Evolutionary conservation across 257 asterid genomes (phyloP).

Genomic region (Nicotiana tabacum): DNA sequence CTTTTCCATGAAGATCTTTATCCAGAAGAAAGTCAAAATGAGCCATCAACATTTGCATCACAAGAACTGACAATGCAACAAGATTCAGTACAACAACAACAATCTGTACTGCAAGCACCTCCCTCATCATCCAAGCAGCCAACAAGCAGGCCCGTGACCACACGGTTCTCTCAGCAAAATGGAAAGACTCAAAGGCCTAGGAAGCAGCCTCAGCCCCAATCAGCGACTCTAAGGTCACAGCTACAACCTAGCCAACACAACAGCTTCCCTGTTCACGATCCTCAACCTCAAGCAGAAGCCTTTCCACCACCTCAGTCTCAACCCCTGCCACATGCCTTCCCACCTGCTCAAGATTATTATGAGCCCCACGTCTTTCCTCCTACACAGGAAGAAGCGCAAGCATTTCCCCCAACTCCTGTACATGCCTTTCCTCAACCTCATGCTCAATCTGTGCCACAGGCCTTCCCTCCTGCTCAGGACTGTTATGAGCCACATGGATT

Average conservation of each 20-base stretch:
- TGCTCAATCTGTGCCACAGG: constrained; percentile 2
- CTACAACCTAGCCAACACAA: constrained; percentile 8
- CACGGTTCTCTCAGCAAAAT: neutral
- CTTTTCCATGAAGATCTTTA: constrained; percentile 14
- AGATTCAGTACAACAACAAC: neutral
- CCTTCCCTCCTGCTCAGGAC: constrained; percentile 12
- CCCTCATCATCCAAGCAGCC: neutral
- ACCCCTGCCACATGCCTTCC: constrained; percentile 14
- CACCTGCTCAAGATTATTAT: neutral
- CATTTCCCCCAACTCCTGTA: neutral
- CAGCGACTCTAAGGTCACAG: neutral
- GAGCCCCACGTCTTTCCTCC: neutral
- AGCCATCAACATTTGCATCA: neutral
- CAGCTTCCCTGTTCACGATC: neutral
- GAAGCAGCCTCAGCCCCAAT: neutral
- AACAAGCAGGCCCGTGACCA: neutral
- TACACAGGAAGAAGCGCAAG: neutral
- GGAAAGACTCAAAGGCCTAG: neutral
- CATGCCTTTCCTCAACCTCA: constrained; percentile 10
- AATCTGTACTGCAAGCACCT: neutral
- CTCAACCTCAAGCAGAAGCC: constrained; percentile 3
- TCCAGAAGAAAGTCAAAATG: constrained; percentile 6
- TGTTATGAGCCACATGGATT: neutral
- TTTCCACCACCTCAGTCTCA: constrained; percentile 16
- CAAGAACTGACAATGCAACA: neutral